Percentiles rank a stretch among this genome's conserved stretches.
Conservation (phyloP, 2,329 filamentous ascomycete species). For the Calycina marina region DNA sequence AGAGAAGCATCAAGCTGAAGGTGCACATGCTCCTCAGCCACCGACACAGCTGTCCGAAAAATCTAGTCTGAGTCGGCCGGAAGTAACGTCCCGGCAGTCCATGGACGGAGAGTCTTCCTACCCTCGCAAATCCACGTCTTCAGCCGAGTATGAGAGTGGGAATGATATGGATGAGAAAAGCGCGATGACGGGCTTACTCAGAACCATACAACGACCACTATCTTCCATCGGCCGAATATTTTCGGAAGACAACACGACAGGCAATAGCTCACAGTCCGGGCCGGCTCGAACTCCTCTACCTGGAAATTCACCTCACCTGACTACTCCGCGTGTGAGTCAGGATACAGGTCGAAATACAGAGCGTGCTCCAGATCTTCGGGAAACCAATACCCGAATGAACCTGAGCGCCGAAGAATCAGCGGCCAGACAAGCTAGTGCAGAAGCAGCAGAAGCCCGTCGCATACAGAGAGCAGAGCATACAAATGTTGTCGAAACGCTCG, state of each 20-base stretch:
- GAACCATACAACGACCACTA: constrained; percentile 81
- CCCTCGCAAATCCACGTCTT: constrained; percentile 38
- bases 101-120: constrained; percentile 43
- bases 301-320: constrained; percentile 26
- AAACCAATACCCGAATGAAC: constrained; percentile 10
- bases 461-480: constrained; percentile 74
- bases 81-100: constrained; percentile 44
- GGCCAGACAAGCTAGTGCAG: constrained; percentile 78
- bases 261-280: constrained; percentile 14
- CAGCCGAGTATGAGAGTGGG: constrained; percentile 35
- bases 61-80: constrained; percentile 34
- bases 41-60: constrained; percentile 28
- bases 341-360: constrained; percentile 14
- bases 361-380: constrained; percentile 10
- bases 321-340: constrained; percentile 15
- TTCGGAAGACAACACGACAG: constrained; percentile 45
- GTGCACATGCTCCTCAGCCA: constrained; percentile 25
- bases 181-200: constrained; percentile 70
- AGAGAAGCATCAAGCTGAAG: constrained; percentile 59
- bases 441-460: constrained; percentile 72
- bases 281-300: constrained; percentile 31
- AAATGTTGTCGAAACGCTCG: constrained; percentile 84
- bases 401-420: constrained; percentile 75
- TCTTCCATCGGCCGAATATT: constrained; percentile 92
- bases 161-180: constrained; percentile 55